Evolutionary conservation across 805 yeast genomes (phyloP), one percentile per base, ranked within the genome.

Genomic region (Komagataella populi): DNA sequence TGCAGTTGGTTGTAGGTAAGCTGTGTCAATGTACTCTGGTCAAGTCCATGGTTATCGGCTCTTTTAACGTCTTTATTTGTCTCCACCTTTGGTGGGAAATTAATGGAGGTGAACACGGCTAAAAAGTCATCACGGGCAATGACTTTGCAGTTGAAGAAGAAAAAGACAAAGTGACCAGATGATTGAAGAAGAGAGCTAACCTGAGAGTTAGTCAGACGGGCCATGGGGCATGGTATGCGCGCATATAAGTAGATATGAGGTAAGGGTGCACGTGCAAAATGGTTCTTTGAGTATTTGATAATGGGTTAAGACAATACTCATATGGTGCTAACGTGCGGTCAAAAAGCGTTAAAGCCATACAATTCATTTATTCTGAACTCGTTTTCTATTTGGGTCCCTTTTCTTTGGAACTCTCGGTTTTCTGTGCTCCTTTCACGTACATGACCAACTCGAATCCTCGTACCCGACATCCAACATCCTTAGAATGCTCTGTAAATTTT

Each of bases 1-100:
- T 59, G 61, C 45, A 80, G 60, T 30, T 74, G 73, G 23, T 64
- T 58, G 50, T 64, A 66, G 2, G 73, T 45, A 23, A 74, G 57
- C 12, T 59, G 58, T 10, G 61, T 45, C 6, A 67, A 54, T 46
- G 59, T 52, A 30, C 14, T 30, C 39, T 30, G 39, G 39, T 8
- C 39, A 30, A 30, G 3, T 59, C 54, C 14, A 45, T 45, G 14
- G 20, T 45, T 14, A 18, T 10, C 12, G 4, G 20, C 47, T 45
- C 10, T 45, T 14, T 18, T 59, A 14, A 8, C 39, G 39, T 10
- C 14, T 30, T 4, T 30, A 8, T 14, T 30, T 30, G 39, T 30
- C 39, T 30, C 39, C 39, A 30, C 39, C 39, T 30, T 30, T 3
- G 39, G 39, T 30, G 39, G 39, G n/a, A 30, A 30, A 30, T 30